Evolutionary conservation across 139 green algal genomes (phyloP).

Genomic region (Asterochloris erici): DNA sequence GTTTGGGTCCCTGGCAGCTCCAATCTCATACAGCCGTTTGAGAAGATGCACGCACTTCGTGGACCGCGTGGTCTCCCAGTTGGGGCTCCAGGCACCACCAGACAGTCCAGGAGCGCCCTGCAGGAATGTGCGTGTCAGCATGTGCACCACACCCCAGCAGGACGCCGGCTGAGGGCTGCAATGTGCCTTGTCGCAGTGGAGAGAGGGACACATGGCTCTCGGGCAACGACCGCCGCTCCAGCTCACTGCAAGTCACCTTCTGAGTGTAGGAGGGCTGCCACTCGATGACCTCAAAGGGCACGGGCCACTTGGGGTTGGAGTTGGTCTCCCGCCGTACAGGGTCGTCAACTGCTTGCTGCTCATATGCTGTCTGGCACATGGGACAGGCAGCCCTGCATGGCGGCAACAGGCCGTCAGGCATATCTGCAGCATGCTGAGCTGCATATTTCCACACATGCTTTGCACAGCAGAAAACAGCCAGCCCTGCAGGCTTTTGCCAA

Average conservation of each 20-base stretch:
- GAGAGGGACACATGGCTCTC: too few species aligned
- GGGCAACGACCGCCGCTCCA: too few species aligned
- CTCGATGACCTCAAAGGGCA: conserved; percentile 82
- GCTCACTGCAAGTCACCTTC: background rate
- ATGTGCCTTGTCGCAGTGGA: too few species aligned
- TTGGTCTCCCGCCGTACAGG: conserved; percentile 51
- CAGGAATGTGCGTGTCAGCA: background rate
- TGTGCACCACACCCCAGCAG: too few species aligned
- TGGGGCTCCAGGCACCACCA: conserved; percentile 67
- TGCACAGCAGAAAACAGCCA: too few species aligned
- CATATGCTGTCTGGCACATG: conserved; percentile 56
- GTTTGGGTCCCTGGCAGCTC: conserved; percentile 18
- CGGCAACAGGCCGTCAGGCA: too few species aligned
- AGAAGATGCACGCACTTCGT: conserved; percentile 77
- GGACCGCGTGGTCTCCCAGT: conserved; percentile 68
- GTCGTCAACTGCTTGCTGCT: conserved; percentile 60
- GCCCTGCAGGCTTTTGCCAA: too few species aligned
- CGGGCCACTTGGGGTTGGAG: conserved; percentile 66
- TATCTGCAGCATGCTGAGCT: conserved; percentile 17
- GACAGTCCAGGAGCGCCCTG: conserved; percentile 27
- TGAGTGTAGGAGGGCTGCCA: conserved; percentile 83
- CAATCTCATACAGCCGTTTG: conserved; percentile 47
- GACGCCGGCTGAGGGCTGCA: too few species aligned
- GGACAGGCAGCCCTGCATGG: background rate
- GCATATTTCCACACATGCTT: background rate